Percentiles rank a stretch among this genome's conserved stretches.
phyloP scores from a whole-genome alignment of 352 stramenopile genomes.

The Globisporangium perplexum region DNA sequence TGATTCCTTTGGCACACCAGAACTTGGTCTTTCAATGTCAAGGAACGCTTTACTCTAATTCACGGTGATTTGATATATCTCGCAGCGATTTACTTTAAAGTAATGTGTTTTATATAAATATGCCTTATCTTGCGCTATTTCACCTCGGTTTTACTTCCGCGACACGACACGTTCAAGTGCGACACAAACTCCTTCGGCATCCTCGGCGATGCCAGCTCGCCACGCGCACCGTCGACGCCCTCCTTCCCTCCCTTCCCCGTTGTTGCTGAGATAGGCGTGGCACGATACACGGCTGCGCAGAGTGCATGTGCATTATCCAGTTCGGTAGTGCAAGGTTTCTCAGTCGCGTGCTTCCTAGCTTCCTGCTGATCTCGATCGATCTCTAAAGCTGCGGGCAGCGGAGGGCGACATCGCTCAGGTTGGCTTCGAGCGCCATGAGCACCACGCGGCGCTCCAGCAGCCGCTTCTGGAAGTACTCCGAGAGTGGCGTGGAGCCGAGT shows the following conservation, averaged over 20 bases:
- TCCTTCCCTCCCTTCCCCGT: background rate
- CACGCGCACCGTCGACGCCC: background rate
- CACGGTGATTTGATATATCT: too few species aligned
- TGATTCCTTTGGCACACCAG: background rate
- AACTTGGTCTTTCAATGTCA: background rate
- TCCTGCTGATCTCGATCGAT: background rate
- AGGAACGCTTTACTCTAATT: background rate
- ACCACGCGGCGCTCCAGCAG: too few species aligned
- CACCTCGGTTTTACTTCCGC: too few species aligned
- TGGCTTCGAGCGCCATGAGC: too few species aligned
- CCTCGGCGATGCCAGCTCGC: too few species aligned
- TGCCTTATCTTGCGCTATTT: background rate
- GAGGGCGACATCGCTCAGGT: too few species aligned
- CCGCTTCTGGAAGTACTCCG: too few species aligned
- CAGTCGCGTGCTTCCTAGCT: background rate
- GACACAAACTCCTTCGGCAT: background rate
- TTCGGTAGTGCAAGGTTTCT: background rate
- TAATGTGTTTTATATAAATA: background rate
- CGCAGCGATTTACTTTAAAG: background rate
- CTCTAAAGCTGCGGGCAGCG: too few species aligned
- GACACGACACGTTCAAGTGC: background rate
- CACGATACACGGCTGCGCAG: background rate
- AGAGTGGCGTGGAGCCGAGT: conserved; percentile 30
- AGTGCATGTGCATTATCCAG: too few species aligned
- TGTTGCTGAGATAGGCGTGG: background rate